A percentile compares a stretch with the other conserved stretches of the same genome.
Evolutionary conservation across 2,329 filamentous ascomycete genomes (phyloP).

Genomic region (Karstenula rhodostoma): DNA sequence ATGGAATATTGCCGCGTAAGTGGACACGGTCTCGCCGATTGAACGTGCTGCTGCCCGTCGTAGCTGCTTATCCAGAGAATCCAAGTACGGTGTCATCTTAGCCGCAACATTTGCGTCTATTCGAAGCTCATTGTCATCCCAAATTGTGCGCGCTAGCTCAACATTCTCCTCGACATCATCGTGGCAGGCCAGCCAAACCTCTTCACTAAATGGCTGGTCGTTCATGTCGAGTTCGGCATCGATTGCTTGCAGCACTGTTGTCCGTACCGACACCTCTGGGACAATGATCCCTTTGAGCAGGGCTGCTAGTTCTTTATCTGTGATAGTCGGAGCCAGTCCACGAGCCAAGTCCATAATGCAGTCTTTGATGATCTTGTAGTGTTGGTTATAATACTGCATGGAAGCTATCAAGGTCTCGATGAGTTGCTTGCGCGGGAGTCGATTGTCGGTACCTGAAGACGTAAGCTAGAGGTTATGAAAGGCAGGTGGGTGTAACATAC

Average conservation of each 20-base stretch:
- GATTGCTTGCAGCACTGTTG: constrained; percentile 86
- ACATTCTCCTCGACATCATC: constrained; percentile 89
- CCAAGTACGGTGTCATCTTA: constrained; percentile 78
- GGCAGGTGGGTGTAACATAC: constrained; percentile 50
- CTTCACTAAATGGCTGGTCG: constrained; percentile 83
- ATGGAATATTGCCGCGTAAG: constrained; percentile 67
- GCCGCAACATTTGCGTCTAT: constrained; percentile 70
- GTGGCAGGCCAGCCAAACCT: constrained; percentile 93
- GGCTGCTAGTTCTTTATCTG: constrained; percentile 72
- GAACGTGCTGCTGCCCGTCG: constrained; percentile 83
- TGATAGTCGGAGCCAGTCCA: constrained; percentile 84
- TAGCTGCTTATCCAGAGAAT: constrained; percentile 81
- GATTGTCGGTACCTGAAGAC: constrained; percentile 68
- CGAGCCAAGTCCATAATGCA: constrained; percentile 87
- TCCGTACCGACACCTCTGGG: constrained; percentile 79
- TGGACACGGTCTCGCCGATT: constrained; percentile 75
- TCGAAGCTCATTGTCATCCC: constrained; percentile 89
- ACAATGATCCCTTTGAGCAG: constrained; percentile 83
- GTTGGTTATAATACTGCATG: constrained; percentile 89
- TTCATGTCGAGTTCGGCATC: constrained; percentile 91
- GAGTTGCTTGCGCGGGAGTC: constrained; percentile 78
- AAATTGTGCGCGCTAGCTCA: constrained; percentile 84
- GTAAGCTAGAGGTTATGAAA: constrained; percentile 23
- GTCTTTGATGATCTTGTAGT: constrained; percentile 95
- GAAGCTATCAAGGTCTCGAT: constrained; percentile 76